Evolutionary conservation across 2,329 filamentous ascomycete species (phyloP).

Genomic region (Ophiostoma ips): DNA sequence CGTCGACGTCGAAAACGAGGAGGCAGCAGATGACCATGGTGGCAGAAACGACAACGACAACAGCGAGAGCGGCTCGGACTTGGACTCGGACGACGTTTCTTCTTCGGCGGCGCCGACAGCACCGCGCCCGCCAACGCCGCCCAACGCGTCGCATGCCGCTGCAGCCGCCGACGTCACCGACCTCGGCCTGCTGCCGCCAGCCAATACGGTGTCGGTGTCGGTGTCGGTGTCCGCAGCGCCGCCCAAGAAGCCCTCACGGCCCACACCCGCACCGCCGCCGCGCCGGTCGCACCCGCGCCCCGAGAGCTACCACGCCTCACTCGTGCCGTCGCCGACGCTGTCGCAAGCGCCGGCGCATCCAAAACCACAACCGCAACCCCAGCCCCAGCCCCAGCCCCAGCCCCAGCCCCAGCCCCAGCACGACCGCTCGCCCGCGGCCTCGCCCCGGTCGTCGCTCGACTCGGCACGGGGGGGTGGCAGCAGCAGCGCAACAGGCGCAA

Average conservation of each 20-base stretch:
- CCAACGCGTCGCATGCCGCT: constrained; percentile 21
- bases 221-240: not conserved
- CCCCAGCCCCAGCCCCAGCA: not conserved
- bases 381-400: not conserved
- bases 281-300: constrained; percentile 21
- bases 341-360: not conserved
- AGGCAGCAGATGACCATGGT: constrained; percentile 34
- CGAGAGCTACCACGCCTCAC: not conserved
- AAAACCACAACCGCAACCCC: not conserved
- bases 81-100: constrained; percentile 1
- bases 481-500: constrained; percentile 29
- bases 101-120: constrained; percentile 18
- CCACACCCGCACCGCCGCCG: constrained; percentile 34
- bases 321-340: no score
- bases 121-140: constrained; percentile 27
- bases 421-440: constrained; percentile 16
- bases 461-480: constrained; percentile 28
- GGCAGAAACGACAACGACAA: constrained; percentile 17
- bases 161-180: constrained; percentile 9
- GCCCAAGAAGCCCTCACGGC: constrained; percentile 2
- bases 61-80: not conserved
- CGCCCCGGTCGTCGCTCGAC: constrained; percentile 35
- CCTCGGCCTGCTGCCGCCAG: constrained; percentile 1
- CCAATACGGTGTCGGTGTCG: not conserved
- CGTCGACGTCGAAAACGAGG: constrained; percentile 30